phyloP scores from a whole-genome alignment of 2,329 filamentous ascomycete genomes.

The Didymella segeticola region DNA sequence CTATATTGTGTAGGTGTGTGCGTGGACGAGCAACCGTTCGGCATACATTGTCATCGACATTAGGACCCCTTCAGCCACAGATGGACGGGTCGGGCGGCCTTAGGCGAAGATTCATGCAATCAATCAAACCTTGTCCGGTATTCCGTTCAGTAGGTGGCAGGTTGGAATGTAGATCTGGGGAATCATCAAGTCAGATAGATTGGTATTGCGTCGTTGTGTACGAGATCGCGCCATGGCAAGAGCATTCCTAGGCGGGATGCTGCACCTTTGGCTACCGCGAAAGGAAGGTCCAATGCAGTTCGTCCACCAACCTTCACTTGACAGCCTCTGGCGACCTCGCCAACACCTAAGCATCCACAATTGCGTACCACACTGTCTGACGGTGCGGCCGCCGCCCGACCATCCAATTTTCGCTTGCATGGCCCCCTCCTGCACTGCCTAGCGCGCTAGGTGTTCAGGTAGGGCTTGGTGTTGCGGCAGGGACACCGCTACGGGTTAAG shows the following conservation, averaged over 20 bases:
- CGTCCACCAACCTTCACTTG: slow-evolving; percentile 8
- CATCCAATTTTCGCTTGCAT: slow-evolving; percentile 20
- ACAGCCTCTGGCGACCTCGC: slow-evolving; percentile 9
- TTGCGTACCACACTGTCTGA: slow-evolving; percentile 12
- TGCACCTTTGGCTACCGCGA: slow-evolving; percentile 4
- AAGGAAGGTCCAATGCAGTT: slow-evolving; percentile 16
- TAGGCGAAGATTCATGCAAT: slow-evolving; percentile 12
- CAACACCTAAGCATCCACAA: slow-evolving; percentile 11
- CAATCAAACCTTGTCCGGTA: slow-evolving; percentile 13
- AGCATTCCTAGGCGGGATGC: slow-evolving; percentile 18
- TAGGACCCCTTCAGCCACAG: slow-evolving; percentile 11
- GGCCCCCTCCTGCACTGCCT: slow-evolving; percentile 18
- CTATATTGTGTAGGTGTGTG: background rate
- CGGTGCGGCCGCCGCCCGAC: slow-evolving; percentile 11
- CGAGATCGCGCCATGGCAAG: slow-evolving; percentile 16
- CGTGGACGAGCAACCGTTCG: slow-evolving; percentile 1
- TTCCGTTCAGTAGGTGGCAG: slow-evolving; percentile 9
- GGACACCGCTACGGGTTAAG: slow-evolving; percentile 27
- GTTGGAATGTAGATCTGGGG: slow-evolving; percentile 20
- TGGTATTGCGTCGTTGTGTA: slow-evolving; percentile 16
- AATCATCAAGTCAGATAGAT: slow-evolving; percentile 6
- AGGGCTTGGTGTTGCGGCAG: slow-evolving; percentile 29
- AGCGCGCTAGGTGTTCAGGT: slow-evolving; percentile 17
- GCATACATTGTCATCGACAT: slow-evolving; percentile 4
- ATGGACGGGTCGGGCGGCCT: slow-evolving; percentile 14